Evolutionary conservation across 2,329 filamentous ascomycete species (phyloP), one percentile per base, ranked within the genome.

Genomic region (Harringtonia aguacate): DNA sequence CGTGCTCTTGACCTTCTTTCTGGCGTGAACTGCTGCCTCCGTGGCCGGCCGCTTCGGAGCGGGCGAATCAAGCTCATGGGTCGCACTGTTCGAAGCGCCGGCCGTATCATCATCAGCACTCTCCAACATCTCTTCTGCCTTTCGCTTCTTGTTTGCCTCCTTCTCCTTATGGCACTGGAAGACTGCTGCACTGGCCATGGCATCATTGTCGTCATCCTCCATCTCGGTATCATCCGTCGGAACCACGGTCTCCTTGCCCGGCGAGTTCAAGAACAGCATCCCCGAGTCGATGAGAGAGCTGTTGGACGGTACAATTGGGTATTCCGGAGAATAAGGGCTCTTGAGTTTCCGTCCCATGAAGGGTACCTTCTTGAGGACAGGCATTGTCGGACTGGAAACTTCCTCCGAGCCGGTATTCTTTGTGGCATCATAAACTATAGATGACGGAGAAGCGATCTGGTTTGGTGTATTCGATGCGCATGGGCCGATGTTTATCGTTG

Each of bases 111-210:
- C 35, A 12, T 24, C 35, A 17, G 8, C 21, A 21, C 20, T 33
- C 14, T 17, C 24, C 31, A 29, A 13, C 33, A 63, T 61, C 2
- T 57, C 55, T 3, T 54, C 55, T 0, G 56, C 56, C 48, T 62
- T 63, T 15, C 60, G 55, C 51, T 63, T 63, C 35, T 44, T 46
- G 22, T 3, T 34, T 7, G 30, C n/a, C 30, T 17, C 6, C 18
- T 20, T 12, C 18, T 21, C 27, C 30, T 46, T 42, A 6, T 20
- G 9, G 14, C 2, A 3, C 13, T 46, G 30, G 29, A 39, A 47
- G 7, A 22, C 27, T 12, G 39, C 18, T 12, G 44, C 46, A 13
- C 44, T 50, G 31, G 41, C 9, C 50, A 54, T 35, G 17, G 41
- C 34, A 21, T 42, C 22, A 9, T 29, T 20, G 7, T 38, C 39